Conservation (phyloP, 2,329 filamentous ascomycete genomes). For the Volutella citrinella region DNA sequence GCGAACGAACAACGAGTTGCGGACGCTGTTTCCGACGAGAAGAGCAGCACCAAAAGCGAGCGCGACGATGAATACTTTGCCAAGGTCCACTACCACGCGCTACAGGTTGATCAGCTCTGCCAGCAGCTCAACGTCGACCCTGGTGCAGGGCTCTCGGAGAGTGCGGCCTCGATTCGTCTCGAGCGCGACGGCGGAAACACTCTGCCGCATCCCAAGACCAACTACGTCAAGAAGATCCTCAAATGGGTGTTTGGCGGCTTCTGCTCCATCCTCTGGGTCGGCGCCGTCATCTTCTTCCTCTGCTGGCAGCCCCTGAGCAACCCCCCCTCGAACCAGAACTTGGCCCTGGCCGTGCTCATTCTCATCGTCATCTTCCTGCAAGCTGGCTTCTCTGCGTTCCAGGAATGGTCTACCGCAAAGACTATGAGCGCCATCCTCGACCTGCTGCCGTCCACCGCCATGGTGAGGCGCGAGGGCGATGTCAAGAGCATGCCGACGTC, state of each 20-base stretch:
- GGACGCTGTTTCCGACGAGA: slow-evolving; percentile 11
- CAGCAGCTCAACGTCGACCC: slow-evolving; percentile 37
- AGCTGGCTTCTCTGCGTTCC: slow-evolving; percentile 44
- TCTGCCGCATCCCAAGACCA: slow-evolving; percentile 39
- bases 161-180: slow-evolving; percentile 31
- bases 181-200: slow-evolving; percentile 40
- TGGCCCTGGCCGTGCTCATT: slow-evolving; percentile 44
- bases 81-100: slow-evolving; percentile 36
- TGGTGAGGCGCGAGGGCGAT: slow-evolving; percentile 43
- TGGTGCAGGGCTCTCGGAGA: slow-evolving; percentile 33
- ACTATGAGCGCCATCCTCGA: slow-evolving; percentile 47
- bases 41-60: slow-evolving; percentile 26
- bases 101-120: slow-evolving; percentile 31
- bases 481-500: slow-evolving; percentile 36
- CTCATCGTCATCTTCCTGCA: slow-evolving; percentile 46
- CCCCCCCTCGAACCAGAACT: slow-evolving; percentile 41
- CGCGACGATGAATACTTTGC: slow-evolving; percentile 43
- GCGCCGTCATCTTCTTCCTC: slow-evolving; percentile 46
- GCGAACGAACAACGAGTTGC: slow-evolving; percentile 28
- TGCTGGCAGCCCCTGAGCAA: slow-evolving; percentile 46
- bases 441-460: slow-evolving; percentile 40
- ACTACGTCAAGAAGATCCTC: slow-evolving; percentile 40
- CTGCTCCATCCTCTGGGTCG: slow-evolving; percentile 45
- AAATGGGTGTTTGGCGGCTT: slow-evolving; percentile 46
- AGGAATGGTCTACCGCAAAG: slow-evolving; percentile 45